Conservation (phyloP, 106 monocot genomes). For the Dioscorea zingiberensis region DNA sequence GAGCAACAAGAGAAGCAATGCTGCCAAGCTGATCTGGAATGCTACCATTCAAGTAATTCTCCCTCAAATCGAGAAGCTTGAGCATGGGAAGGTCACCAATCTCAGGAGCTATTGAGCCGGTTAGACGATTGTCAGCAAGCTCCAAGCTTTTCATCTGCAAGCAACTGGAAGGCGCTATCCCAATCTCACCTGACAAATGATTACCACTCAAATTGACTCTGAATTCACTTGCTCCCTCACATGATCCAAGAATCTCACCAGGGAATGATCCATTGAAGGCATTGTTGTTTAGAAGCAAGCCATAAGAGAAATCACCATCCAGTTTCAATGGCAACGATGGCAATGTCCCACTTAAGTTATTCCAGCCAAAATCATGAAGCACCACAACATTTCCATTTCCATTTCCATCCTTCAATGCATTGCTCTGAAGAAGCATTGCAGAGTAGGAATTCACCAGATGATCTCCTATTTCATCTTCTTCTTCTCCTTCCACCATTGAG, state of each 20-base stretch:
- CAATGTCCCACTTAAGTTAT: too few relatives aligned
- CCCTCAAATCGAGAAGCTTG: conserved; percentile 28
- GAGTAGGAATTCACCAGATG: conserved; percentile 17
- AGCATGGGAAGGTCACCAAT: conserved; percentile 22
- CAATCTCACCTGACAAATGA: conserved; percentile 29
- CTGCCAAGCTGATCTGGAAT: conserved; percentile 31
- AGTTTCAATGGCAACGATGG: too few relatives aligned
- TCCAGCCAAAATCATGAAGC: conserved; percentile 62
- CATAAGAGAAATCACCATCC: too few relatives aligned
- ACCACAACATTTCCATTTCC: conserved; percentile 9
- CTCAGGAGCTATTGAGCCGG: conserved; percentile 24
- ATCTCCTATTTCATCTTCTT: too few relatives aligned
- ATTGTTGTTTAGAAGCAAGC: conserved; percentile 44
- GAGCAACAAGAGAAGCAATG: conserved; percentile 25
- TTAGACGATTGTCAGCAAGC: conserved; percentile 37
- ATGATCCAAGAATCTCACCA: conserved; percentile 21
- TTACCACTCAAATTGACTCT: conserved; percentile 46
- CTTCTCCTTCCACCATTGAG: not conserved
- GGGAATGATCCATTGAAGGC: conserved; percentile 36
- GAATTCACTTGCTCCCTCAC: conserved; percentile 24
- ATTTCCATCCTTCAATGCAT: too few relatives aligned
- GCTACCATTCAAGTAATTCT: conserved; percentile 26
- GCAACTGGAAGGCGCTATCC: conserved; percentile 20
- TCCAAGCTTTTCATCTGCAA: conserved; percentile 28
- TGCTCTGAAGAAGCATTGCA: too few relatives aligned